These are phyloP conservation scores for Henckelia pumila DNA, from an alignment of 257 asterid species.

Conservation along the genomic window DNA sequence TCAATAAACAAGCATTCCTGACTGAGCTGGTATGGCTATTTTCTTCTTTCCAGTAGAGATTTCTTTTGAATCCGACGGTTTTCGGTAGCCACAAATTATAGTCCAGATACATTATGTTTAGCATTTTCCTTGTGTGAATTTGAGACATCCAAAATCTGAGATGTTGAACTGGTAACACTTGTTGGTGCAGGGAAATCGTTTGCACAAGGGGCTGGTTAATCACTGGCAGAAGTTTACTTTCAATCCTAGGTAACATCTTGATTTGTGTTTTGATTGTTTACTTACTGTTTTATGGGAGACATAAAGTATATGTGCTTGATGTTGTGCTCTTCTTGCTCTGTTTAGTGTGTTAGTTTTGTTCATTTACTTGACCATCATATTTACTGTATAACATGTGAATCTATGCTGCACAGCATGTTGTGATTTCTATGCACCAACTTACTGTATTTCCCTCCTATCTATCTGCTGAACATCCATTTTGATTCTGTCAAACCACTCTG, in stretches of 20 bases:
- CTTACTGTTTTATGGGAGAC: background rate
- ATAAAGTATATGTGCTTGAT: background rate
- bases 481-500: too few relatives aligned
- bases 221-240: conserved; percentile 98
- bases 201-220: conserved; percentile 81
- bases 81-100: background rate
- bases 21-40: conserved; percentile 68
- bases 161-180: conserved; percentile 15
- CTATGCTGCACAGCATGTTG: too few relatives aligned
- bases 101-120: background rate
- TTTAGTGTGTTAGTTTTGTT: background rate
- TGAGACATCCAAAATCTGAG: background rate
- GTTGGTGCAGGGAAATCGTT: conserved; percentile 74
- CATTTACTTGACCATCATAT: background rate
- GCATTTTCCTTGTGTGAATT: background rate
- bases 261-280: background rate
- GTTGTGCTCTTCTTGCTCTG: background rate
- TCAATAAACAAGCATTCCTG: conserved; percentile 92
- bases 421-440: too few relatives aligned
- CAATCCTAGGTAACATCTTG: conserved; percentile 71
- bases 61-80: background rate
- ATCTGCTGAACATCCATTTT: too few relatives aligned
- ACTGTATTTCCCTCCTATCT: too few relatives aligned
- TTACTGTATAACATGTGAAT: too few relatives aligned
- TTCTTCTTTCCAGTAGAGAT: conserved; percentile 21